Evolutionary conservation across 306 rosid species (phyloP).

Genomic region (Dalbergia oliveri): DNA sequence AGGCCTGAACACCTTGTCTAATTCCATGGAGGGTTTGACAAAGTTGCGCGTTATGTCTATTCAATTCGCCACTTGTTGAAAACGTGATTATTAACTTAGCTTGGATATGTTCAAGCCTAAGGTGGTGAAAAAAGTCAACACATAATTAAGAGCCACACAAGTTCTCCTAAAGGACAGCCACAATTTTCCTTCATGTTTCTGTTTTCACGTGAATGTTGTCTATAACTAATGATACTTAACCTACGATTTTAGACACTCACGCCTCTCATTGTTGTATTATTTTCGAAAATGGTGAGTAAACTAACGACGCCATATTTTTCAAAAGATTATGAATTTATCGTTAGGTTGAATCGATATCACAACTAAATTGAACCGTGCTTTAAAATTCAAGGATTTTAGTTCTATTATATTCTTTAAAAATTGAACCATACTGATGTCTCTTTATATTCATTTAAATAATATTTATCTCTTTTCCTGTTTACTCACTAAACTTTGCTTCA

Average conservation of each 20-base stretch:
- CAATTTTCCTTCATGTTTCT: constrained; percentile 18
- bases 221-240: not conserved
- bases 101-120: not conserved
- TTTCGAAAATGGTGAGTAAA: too few species aligned
- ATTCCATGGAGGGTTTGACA: constrained; percentile 8
- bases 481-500: not conserved
- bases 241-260: not conserved
- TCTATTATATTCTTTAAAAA: too few species aligned
- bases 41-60: constrained; percentile 9
- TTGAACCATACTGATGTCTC: not conserved
- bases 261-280: not conserved
- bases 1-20: not conserved
- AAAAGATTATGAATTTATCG: too few species aligned
- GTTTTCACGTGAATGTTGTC: constrained; percentile 47
- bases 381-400: too few species aligned
- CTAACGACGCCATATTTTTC: too few species aligned
- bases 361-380: too few species aligned
- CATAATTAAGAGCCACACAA: not conserved
- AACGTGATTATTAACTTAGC: constrained; percentile 35
- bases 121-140: not conserved
- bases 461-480: not conserved
- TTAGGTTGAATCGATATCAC: not conserved
- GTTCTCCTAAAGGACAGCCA: constrained; percentile 19
- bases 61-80: constrained; percentile 14
- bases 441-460: too few species aligned